Conservation (phyloP, 75 land plant species). For the Adiantum capillusveneris region DNA sequence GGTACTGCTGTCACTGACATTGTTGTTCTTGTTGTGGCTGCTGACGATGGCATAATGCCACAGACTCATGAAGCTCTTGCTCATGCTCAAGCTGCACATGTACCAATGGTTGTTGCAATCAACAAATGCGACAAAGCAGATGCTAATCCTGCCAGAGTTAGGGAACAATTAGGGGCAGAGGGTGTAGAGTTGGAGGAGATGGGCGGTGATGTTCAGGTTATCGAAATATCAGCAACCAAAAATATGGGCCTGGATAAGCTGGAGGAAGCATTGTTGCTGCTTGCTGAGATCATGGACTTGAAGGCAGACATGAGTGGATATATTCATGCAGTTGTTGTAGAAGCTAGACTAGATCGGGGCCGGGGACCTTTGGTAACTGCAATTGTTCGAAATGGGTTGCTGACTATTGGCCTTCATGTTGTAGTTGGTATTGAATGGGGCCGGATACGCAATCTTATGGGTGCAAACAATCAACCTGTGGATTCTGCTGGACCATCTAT, state of each 20-base stretch:
- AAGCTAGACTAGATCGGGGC: slow-evolving; percentile 87
- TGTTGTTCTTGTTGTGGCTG: slow-evolving; percentile 95
- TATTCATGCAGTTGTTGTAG: slow-evolving; percentile 93
- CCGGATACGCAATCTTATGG: slow-evolving; percentile 65
- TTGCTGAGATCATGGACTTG: slow-evolving; percentile 91
- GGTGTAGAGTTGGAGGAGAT: slow-evolving; percentile 79
- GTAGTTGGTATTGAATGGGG: slow-evolving; percentile 98
- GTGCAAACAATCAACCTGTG: slow-evolving; percentile 43
- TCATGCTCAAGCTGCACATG: slow-evolving; percentile 82
- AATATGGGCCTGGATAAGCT: slow-evolving; percentile 68
- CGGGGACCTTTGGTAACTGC: slow-evolving; percentile 90
- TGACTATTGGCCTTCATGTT: slow-evolving; percentile 60
- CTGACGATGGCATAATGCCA: slow-evolving; percentile 99
- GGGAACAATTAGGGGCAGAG: slow-evolving; percentile 67
- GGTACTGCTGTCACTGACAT: slow-evolving; percentile 98
- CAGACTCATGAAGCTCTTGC: slow-evolving; percentile 88
- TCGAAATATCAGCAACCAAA: slow-evolving; percentile 70
- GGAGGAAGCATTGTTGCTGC: slow-evolving; percentile 85
- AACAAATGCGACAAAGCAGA: slow-evolving; percentile 87
- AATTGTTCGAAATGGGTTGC: slow-evolving; percentile 75
- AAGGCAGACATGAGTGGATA: slow-evolving; percentile 69
- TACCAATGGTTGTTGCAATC: slow-evolving; percentile 92
- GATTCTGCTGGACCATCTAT: slow-evolving; percentile 58
- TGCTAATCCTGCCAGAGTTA: slow-evolving; percentile 78
- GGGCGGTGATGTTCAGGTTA: slow-evolving; percentile 93